Percentiles rank a stretch among this genome's conserved stretches.
These are phyloP conservation scores for Ceratobasidium sp. DNA, from an alignment of 1,284 basidiomycete species.

Conservation along the genomic window DNA sequence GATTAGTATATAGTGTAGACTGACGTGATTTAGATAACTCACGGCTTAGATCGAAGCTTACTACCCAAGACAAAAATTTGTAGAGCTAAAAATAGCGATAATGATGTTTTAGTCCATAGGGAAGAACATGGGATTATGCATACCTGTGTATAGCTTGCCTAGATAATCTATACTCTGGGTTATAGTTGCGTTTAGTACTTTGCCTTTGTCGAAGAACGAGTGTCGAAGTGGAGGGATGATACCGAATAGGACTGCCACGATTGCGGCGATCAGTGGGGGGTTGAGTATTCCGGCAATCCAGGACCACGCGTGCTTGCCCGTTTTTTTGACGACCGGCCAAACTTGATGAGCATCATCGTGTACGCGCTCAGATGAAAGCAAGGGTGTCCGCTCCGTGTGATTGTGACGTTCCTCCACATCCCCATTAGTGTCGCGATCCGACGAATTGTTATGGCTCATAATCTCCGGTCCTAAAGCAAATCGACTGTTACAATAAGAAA, in stretches of 20 bases:
- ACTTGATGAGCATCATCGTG: not conserved
- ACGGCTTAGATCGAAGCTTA: constrained; percentile 34
- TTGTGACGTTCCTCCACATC: not conserved
- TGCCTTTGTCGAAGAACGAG: constrained; percentile 14
- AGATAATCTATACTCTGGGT: constrained; percentile 25
- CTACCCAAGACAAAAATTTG: constrained; percentile 36
- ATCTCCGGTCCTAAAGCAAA: constrained; percentile 24
- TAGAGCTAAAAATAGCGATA: not conserved
- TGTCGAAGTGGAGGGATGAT: constrained; percentile 28
- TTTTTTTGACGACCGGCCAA: constrained; percentile 7
- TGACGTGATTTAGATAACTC: not conserved
- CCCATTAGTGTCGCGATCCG: not conserved
- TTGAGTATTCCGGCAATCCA: constrained; percentile 23
- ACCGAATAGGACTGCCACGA: constrained; percentile 22
- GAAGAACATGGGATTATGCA: not conserved
- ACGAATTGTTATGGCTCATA: constrained; percentile 7
- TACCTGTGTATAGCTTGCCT: constrained; percentile 31
- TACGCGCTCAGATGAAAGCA: constrained; percentile 14
- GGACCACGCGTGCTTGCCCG: not conserved
- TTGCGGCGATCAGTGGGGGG: constrained; percentile 34
- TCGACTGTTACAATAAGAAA: not conserved
- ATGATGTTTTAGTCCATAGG: not conserved
- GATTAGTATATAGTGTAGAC: no score
- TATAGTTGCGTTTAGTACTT: constrained; percentile 8
- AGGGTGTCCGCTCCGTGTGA: constrained; percentile 21